Base-by-base conservation (phyloP, 2,329 filamentous ascomycete species). In the Cytospora piceae region DNA sequence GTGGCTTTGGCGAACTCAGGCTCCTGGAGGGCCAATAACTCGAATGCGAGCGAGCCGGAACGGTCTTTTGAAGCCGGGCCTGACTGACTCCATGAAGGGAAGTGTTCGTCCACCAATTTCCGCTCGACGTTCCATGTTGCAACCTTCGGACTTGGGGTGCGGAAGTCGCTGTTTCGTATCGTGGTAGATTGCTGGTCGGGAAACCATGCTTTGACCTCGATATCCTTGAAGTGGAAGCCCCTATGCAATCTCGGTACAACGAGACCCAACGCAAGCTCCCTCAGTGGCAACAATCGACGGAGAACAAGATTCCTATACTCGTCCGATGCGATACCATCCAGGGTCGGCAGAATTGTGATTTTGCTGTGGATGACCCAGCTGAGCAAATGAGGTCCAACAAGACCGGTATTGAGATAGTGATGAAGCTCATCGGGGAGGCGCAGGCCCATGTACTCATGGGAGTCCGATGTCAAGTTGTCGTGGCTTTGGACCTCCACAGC, bases 401-500 rank as follows among this genome's bases (percentile, higher is more conserved):
- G 80, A 39, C 93, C 95, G 60, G 86, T 89, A 66, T 93, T 93
- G 58, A 97, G 83, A 76, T 98, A 98, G 76, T 93, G 91, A 75
- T 94, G 94, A 22, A 98, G 82, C 77, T 99, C 95, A 51, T 93
- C 88, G 0, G 95, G 93, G 6, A 99, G 82, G 67, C 94, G 90
- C 66, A 96, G 87, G n/a, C 93, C 93, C 68, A 97, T 87, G 74
- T 97, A 94, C 73, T 94, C 90, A 74, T 96, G 92, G 70, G 95
- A 89, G 74, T 98, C 94, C 55, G 85, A 85, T 2, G 95, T 94
- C 24, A 93, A 85, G 63, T 87, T 83, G 9, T 92, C 90, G 63
- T 83, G 85, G 71, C 94, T 89, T 72, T 92, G 83, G 20, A 93
- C 90, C 67, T 87, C 85, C 58, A 97, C 85, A 72, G 90, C 88